Conservation (phyloP, 2,329 filamentous ascomycete species). For the Ilyonectria sp. region DNA sequence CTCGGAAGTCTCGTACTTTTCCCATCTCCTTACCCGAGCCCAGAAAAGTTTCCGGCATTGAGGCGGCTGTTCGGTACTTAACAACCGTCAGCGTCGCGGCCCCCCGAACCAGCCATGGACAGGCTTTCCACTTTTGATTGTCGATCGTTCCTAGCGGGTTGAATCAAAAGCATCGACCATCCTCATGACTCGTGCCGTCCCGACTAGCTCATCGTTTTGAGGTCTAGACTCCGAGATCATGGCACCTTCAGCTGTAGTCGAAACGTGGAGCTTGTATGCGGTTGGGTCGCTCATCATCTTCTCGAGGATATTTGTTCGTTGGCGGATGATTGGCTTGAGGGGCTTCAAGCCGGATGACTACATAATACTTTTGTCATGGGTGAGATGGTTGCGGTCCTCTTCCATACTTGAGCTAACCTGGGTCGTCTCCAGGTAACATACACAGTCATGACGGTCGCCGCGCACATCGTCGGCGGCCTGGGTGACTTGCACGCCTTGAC, state of each 20-base stretch:
- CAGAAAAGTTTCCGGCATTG: neutral
- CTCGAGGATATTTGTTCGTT: slow-evolving; percentile 25
- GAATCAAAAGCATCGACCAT: neutral
- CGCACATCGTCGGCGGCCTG: slow-evolving; percentile 32
- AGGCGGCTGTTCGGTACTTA: neutral
- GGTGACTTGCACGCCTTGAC: slow-evolving; percentile 33
- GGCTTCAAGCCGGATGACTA: slow-evolving; percentile 34
- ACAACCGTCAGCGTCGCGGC: neutral
- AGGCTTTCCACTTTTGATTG: neutral
- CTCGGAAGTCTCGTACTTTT: neutral
- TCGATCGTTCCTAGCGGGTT: neutral
- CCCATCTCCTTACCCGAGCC: neutral
- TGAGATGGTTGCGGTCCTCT: slow-evolving; percentile 4
- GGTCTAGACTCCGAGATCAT: neutral
- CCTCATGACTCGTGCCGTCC: neutral
- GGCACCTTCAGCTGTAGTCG: slow-evolving; percentile 26
- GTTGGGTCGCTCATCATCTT: slow-evolving; percentile 34
- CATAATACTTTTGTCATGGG: slow-evolving; percentile 34
- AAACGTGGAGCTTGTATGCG: slow-evolving; percentile 31
- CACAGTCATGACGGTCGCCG: slow-evolving; percentile 36
- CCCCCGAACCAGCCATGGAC: neutral
- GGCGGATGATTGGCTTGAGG: slow-evolving; percentile 27
- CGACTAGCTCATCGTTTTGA: neutral
- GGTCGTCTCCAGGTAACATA: slow-evolving; percentile 20
- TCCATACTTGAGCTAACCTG: neutral